These are phyloP conservation scores for Sinapis alba DNA, from an alignment of 441 rosid genomes.

Conservation along the genomic window DNA sequence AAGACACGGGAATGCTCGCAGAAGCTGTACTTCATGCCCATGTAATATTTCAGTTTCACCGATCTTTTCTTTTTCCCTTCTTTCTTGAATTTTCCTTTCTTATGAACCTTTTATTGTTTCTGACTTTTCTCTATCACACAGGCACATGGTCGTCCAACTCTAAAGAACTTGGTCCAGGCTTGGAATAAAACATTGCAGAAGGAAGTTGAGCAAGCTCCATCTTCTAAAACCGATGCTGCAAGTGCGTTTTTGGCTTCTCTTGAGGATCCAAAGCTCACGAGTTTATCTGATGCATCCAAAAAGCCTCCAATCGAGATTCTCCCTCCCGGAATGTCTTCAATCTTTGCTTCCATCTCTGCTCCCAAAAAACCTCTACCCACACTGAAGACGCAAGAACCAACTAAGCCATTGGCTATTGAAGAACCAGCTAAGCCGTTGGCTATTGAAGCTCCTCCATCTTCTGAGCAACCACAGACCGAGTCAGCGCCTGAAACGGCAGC, in stretches of 20 bases:
- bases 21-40: constrained; percentile 99
- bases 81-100: constrained; percentile 18
- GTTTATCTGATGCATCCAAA: constrained; percentile 84
- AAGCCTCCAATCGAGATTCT: constrained; percentile 88
- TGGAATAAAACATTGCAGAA: constrained; percentile 93
- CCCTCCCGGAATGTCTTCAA: constrained; percentile 96
- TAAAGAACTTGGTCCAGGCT: constrained; percentile 82
- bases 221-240: constrained; percentile 84
- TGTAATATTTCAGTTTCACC: constrained; percentile 47
- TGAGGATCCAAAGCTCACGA: constrained; percentile 87
- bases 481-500: constrained; percentile 26
- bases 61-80: not conserved
- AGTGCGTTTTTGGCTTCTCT: constrained; percentile 93
- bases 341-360: constrained; percentile 70
- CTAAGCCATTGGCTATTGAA: constrained; percentile 70
- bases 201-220: constrained; percentile 78
- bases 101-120: constrained; percentile 14
- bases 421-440: constrained; percentile 73
- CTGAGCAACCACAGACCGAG: constrained; percentile 35
- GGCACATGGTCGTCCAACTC: constrained; percentile 97
- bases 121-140: constrained; percentile 37
- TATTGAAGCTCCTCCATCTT: constrained; percentile 61
- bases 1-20: constrained; percentile 98
- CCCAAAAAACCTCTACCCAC: constrained; percentile 67
- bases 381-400: constrained; percentile 54